Percentiles rank a stretch among this genome's conserved stretches.
phyloP scores from a whole-genome alignment of 257 asterid genomes.

The Ocimum tenuiflorum region DNA sequence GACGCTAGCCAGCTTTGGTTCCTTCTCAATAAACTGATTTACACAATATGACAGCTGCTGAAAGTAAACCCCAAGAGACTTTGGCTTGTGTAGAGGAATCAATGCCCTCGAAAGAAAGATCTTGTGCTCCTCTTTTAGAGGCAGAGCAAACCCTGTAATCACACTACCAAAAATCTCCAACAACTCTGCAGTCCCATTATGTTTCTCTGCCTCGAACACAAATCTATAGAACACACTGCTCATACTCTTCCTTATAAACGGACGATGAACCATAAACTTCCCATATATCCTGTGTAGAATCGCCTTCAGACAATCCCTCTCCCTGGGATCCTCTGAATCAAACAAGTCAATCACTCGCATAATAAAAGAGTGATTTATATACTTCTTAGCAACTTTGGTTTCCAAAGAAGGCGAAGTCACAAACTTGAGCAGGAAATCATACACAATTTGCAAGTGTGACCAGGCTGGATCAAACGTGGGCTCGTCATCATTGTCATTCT shows the following conservation, averaged over 20 bases:
- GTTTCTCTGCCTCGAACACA: constrained; percentile 67
- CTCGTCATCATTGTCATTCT: constrained; percentile 61
- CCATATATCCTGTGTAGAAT: constrained; percentile 77
- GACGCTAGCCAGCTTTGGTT: constrained; percentile 67
- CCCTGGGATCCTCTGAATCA: no score
- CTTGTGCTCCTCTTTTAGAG: constrained; percentile 90
- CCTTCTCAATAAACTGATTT: constrained; percentile 80
- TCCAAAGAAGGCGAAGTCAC: constrained; percentile 64
- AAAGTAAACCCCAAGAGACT: constrained; percentile 64
- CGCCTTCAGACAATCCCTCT: constrained; percentile 77
- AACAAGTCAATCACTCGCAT: constrained; percentile 45
- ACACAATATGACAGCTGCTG: constrained; percentile 81
- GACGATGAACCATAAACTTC: no score
- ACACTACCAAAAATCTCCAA: constrained; percentile 93
- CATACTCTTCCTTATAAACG: constrained; percentile 64
- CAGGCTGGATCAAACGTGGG: constrained; percentile 86
- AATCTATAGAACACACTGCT: constrained; percentile 71
- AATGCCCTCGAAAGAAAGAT: constrained; percentile 66
- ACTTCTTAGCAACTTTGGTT: constrained; percentile 70
- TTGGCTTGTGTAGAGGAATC: constrained; percentile 84
- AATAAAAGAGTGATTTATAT: constrained; percentile 58
- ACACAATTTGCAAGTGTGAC: constrained; percentile 76
- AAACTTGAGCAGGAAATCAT: constrained; percentile 72
- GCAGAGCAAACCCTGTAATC: constrained; percentile 83
- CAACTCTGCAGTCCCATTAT: constrained; percentile 75